Conservation (phyloP, 2,329 filamentous ascomycete species). For the Cladophialophora exuberans region DNA sequence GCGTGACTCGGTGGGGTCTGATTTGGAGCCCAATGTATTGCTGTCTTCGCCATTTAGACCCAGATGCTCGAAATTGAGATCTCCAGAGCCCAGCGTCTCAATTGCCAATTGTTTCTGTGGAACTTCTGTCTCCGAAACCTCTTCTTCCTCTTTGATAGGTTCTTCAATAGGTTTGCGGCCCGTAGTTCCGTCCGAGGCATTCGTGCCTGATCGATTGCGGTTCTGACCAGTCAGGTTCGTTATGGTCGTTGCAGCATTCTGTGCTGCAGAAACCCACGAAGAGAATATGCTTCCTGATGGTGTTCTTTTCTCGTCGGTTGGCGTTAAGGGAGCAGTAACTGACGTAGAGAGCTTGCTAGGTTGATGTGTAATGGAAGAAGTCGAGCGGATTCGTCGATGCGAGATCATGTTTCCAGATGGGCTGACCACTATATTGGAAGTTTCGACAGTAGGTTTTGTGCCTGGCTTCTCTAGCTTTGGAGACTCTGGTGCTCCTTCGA, state of each 20-base stretch:
- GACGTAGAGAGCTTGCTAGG: constrained; percentile 88
- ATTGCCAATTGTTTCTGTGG: constrained; percentile 73
- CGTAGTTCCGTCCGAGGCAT: constrained; percentile 36
- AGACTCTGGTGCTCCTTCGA: constrained; percentile 34
- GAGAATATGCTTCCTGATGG: constrained; percentile 74
- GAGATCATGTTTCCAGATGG: constrained; percentile 72
- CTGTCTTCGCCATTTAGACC: constrained; percentile 60
- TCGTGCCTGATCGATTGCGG: constrained; percentile 43
- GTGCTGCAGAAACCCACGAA: constrained; percentile 87
- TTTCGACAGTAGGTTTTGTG: constrained; percentile 43
- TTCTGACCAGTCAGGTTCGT: constrained; percentile 63
- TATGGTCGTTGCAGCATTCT: constrained; percentile 85
- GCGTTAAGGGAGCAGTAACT: constrained; percentile 72
- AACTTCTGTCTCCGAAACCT: constrained; percentile 41
- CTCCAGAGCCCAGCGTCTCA: constrained; percentile 85
- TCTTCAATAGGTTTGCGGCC: constrained; percentile 37
- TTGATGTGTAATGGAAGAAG: constrained; percentile 55
- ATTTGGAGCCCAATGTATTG: constrained; percentile 39
- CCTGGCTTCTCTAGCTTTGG: constrained; percentile 39
- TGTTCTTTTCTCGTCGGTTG: constrained; percentile 68
- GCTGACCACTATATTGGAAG: constrained; percentile 59
- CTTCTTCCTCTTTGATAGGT: constrained; percentile 35
- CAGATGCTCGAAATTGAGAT: constrained; percentile 85
- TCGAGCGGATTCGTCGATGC: constrained; percentile 66
- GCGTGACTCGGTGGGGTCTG: constrained; percentile 40